These are phyloP conservation scores for Cupressus sempervirens DNA, from an alignment of 75 land plant genomes.

Conservation along the genomic window DNA sequence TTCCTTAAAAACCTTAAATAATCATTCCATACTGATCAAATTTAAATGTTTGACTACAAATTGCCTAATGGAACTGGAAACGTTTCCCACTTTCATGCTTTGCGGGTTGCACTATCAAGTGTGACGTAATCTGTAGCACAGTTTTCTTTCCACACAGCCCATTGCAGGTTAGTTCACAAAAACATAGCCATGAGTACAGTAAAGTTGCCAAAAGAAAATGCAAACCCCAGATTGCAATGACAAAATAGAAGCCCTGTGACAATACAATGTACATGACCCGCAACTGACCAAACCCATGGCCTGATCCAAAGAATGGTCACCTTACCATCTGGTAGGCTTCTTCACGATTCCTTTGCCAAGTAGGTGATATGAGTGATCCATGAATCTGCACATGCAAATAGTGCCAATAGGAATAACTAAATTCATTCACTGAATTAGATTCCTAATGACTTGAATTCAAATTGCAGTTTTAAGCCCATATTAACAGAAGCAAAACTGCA, in stretches of 20 bases:
- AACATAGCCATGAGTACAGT: not conserved
- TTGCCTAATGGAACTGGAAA: conserved; percentile 6
- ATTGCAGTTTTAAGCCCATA: not conserved
- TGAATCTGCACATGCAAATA: conserved; percentile 40
- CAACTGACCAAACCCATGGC: not conserved
- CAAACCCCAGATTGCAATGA: not conserved
- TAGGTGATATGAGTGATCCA: conserved; percentile 44
- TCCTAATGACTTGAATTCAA: not conserved
- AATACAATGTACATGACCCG: not conserved
- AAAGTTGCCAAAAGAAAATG: not conserved
- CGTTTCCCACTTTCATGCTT: conserved; percentile 19
- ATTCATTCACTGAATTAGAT: not conserved
- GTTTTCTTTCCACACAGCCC: not conserved
- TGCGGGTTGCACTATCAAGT: conserved; percentile 20
- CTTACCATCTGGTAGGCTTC: conserved; percentile 69
- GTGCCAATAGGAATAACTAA: conserved; percentile 5
- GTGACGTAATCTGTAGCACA: conserved; percentile 16
- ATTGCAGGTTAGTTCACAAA: not conserved
- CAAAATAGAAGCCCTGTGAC: not conserved
- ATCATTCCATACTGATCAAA: not conserved
- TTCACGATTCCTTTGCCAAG: conserved; percentile 61
- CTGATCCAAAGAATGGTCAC: not conserved
- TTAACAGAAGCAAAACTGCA: not conserved
- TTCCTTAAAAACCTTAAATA: not conserved
- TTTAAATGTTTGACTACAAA: not conserved